Evolutionary conservation across 139 green algal genomes (phyloP), one percentile per base, ranked within the genome.

Genomic region (Axilococcus clingmanii): DNA sequence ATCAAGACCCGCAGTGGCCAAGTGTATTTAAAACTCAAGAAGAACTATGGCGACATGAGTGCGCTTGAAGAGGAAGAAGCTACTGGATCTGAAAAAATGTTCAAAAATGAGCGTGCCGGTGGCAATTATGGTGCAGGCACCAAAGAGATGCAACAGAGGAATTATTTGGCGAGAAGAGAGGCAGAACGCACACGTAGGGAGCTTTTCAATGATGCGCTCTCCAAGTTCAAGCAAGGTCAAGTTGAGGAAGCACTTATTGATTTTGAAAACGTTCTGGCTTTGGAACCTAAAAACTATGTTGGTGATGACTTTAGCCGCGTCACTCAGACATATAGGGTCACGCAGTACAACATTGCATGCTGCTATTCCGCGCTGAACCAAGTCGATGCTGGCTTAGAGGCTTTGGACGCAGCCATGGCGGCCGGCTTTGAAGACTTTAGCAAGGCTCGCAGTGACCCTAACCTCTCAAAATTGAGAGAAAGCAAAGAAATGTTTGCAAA

Each of bases 321-420:
- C 3, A 94, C 88, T 1, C 59, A 82, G 24, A 83, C 97, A 52
- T 89, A 89, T 76, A 76, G 76, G 29, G 78, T 97, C n/a, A 78
- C 90, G 0, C 85, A 87, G 59, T 98, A 97, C 83, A 98, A 98
- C 68, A 77, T 95, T 30, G 90, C 92, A 2, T 99, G 92, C 85
- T 96, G 87, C 75, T 99, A 96, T 74, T 83, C 77, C 30, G 80
- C 83, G 59, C 55, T 94, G 24, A 63, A 68, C 19, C 69, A 92
- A 46, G 51, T 79, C 3, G 89, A 96, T 20, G 67, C 80, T 25
- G 84, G 79, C 2, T 55, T 97, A 8, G 71, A 89, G 52, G 83
- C 84, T 4, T 68, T 99, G 20, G 71, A 94, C 11, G 38, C 59
- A 15, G 79, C 81, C 20, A 73, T 99, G 73, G 49, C 43, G 7